Evolutionary conservation across 1,284 basidiomycete species (phyloP).

Genomic region (Agroathelia rolfsii): DNA sequence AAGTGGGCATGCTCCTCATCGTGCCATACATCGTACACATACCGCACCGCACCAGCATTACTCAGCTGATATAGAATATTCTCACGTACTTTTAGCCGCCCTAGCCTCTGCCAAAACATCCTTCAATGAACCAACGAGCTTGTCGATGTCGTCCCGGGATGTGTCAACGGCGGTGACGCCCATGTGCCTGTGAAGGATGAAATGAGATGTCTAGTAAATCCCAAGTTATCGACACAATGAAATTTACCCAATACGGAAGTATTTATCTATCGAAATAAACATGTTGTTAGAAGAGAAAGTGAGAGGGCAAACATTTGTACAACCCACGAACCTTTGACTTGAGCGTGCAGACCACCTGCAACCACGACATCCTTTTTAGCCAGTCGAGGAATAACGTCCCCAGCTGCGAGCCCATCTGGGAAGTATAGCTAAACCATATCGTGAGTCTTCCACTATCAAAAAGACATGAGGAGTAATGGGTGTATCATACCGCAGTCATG

Average conservation of each 20-base stretch:
- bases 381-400: constrained; percentile 69
- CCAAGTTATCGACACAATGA: constrained; percentile 2
- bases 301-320: constrained; percentile 13
- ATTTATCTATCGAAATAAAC: constrained; percentile 41
- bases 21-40: too few species aligned
- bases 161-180: constrained; percentile 72
- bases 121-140: constrained; percentile 58
- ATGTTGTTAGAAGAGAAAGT: constrained; percentile 9
- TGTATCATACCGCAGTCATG: constrained; percentile 69
- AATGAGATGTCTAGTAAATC: constrained; percentile 12
- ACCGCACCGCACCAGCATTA: too few species aligned
- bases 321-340: constrained; percentile 65
- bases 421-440: constrained; percentile 48
- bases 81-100: constrained; percentile 24
- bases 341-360: constrained; percentile 84
- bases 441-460: background rate
- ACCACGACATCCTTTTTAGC: constrained; percentile 68
- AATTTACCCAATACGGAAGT: constrained; percentile 67
- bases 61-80: constrained; percentile 8
- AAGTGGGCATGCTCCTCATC: too few species aligned
- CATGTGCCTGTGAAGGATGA: constrained; percentile 63
- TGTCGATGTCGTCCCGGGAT: constrained; percentile 68
- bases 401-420: constrained; percentile 65
- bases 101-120: constrained; percentile 48
- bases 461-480: constrained; percentile 1